Evolutionary conservation across 2,329 filamentous ascomycete species (phyloP).

Genomic region (Trichoderma lentiforme): DNA sequence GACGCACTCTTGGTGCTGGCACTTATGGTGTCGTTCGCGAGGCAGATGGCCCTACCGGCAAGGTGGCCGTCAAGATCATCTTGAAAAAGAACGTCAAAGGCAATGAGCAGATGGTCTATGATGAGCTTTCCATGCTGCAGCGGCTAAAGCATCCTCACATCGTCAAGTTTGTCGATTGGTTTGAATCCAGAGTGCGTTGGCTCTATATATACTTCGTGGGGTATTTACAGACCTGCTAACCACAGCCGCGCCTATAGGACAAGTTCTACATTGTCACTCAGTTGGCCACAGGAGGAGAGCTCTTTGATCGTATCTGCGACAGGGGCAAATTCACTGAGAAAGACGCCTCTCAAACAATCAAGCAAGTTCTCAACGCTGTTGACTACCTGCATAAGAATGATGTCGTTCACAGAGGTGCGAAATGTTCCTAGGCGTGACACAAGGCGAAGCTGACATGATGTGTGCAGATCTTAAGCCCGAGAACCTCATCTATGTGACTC

Average conservation of each 20-base stretch:
- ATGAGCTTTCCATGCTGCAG: no score
- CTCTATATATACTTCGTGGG: no score
- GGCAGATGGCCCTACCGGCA: constrained; percentile 76
- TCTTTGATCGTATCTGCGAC: constrained; percentile 98
- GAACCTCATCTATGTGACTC: constrained; percentile 90
- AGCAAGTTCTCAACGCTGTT: constrained; percentile 87
- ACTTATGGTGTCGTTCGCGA: constrained; percentile 98
- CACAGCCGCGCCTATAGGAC: no score
- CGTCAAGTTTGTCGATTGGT: constrained; percentile 97
- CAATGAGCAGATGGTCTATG: constrained; percentile 98
- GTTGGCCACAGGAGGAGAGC: constrained; percentile 88
- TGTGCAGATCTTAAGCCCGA: constrained; percentile 99
- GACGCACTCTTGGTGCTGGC: constrained; percentile 88
- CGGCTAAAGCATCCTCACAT: constrained; percentile 96
- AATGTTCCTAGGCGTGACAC: no score
- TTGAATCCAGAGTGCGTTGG: constrained; percentile 89
- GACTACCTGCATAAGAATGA: constrained; percentile 92
- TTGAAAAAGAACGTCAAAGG: constrained; percentile 98
- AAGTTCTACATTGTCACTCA: constrained; percentile 99
- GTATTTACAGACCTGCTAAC: no score
- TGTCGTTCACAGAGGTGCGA: constrained; percentile 95
- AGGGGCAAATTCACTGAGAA: constrained; percentile 98
- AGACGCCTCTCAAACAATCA: constrained; percentile 93
- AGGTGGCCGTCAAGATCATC: constrained; percentile 98
- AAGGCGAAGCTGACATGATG: no score